phyloP scores from a whole-genome alignment of 257 asterid genomes.

The Plantago ovata region DNA sequence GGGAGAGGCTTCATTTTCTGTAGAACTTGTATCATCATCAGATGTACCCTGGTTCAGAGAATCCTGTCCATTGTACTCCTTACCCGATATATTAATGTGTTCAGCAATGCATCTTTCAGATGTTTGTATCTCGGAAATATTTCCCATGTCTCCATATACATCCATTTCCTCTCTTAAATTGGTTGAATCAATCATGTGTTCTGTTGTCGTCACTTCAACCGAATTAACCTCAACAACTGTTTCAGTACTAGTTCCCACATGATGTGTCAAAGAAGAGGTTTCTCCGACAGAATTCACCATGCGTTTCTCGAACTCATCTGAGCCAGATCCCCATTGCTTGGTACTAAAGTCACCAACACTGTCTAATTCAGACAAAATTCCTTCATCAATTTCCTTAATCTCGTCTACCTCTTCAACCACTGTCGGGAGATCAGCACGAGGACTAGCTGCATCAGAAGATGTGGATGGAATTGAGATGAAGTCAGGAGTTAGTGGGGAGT shows the following conservation, averaged over 20 bases:
- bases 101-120: conserved; percentile 24
- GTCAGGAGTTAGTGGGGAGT: conserved; percentile 50
- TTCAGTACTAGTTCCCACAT: conserved; percentile 23
- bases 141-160: conserved; percentile 23
- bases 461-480: conserved; percentile 34
- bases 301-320: conserved; percentile 33
- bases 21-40: conserved; percentile 11
- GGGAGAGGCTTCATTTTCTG: conserved; percentile 16
- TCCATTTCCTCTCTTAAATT: conserved; percentile 25
- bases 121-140: conserved; percentile 29
- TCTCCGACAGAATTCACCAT: conserved; percentile 28
- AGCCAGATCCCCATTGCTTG: conserved; percentile 30
- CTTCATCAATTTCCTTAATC: conserved; percentile 71
- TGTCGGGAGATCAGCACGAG: conserved; percentile 36
- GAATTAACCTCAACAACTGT: conserved; percentile 15
- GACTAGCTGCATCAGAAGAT: conserved; percentile 35
- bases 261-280: conserved; percentile 24
- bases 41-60: conserved; percentile 25
- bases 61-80: conserved; percentile 25
- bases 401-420: conserved; percentile 51
- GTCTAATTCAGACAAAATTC: conserved; percentile 65
- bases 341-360: conserved; percentile 63
- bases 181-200: conserved; percentile 17
- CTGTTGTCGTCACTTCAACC: conserved; percentile 24
- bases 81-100: conserved; percentile 25